Evolutionary conservation across 192 early-diverging fungal species (phyloP).

Genomic region (Coemansia sp.): DNA sequence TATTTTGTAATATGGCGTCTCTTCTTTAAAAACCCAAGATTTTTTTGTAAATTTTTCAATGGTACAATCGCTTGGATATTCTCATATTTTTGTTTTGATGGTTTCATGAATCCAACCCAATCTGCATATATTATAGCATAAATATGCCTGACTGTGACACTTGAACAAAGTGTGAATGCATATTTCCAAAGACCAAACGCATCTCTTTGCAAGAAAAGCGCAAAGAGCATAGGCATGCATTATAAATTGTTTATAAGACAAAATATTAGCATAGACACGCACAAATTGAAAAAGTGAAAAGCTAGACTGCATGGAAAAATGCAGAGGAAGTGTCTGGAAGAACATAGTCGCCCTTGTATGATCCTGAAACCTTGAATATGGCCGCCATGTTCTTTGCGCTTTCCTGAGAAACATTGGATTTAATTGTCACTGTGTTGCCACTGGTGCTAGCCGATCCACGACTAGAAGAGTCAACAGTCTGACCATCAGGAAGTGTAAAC

Average conservation of each 20-base stretch:
- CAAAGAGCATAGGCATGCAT: too few species aligned
- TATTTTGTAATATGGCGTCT: not conserved
- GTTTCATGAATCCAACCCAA: conserved; percentile 3
- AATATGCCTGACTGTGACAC: conserved; percentile 1
- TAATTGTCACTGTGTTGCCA: conserved; percentile 33
- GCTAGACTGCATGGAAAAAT: conserved; percentile 11
- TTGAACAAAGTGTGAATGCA: not conserved
- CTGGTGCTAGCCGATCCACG: conserved; percentile 26
- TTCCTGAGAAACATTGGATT: conserved; percentile 28
- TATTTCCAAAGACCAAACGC: too few species aligned
- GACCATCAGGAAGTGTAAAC: conserved; percentile 33
- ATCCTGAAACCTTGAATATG: conserved; percentile 37
- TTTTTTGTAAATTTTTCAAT: not conserved
- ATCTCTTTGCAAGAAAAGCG: too few species aligned
- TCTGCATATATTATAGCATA: not conserved
- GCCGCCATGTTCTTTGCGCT: conserved; percentile 41
- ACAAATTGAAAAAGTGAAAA: not conserved
- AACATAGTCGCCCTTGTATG: conserved; percentile 27
- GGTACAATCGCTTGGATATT: conserved; percentile 1
- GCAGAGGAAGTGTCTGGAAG: conserved; percentile 34
- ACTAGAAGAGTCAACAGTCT: conserved; percentile 41
- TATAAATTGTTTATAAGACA: too few species aligned
- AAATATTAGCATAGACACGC: too few species aligned
- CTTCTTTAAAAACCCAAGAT: not conserved
- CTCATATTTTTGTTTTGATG: not conserved